These are phyloP conservation scores for Suillus brevipes DNA, from an alignment of 768 basidiomycete species.

Conservation along the genomic window DNA sequence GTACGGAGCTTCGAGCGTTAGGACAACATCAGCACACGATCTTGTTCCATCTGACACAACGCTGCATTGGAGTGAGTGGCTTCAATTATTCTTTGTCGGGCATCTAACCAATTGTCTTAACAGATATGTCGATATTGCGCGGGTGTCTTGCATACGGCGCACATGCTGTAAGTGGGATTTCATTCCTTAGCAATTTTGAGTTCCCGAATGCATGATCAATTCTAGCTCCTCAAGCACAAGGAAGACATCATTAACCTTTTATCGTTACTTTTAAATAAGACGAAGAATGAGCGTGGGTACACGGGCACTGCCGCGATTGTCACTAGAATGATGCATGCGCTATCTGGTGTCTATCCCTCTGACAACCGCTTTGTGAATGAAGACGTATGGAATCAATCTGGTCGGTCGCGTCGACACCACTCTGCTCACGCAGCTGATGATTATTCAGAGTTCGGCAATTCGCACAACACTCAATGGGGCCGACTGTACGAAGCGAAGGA, in stretches of 20 bases:
- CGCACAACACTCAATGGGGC: slow-evolving; percentile 77
- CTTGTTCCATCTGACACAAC: slow-evolving; percentile 84
- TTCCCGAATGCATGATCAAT: slow-evolving; percentile 8
- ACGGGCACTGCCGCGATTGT: slow-evolving; percentile 76
- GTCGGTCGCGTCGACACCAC: slow-evolving; percentile 41
- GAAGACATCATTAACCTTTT: slow-evolving; percentile 63
- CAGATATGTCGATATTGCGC: slow-evolving; percentile 80
- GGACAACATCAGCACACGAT: slow-evolving; percentile 74
- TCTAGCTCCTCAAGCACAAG: slow-evolving; percentile 72
- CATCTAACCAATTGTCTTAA: slow-evolving; percentile 2
- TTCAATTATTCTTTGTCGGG: background rate
- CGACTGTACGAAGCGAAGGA: slow-evolving; percentile 74
- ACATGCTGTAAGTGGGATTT: slow-evolving; percentile 44
- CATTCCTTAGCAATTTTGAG: background rate
- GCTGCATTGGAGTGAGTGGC: slow-evolving; percentile 82
- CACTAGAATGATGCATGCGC: slow-evolving; percentile 69
- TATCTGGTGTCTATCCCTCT: slow-evolving; percentile 73
- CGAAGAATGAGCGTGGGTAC: slow-evolving; percentile 88
- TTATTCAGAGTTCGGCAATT: slow-evolving; percentile 56
- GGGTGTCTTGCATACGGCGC: slow-evolving; percentile 82
- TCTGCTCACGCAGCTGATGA: slow-evolving; percentile 14
- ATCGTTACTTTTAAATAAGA: slow-evolving; percentile 68
- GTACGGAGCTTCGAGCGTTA: slow-evolving; percentile 84
- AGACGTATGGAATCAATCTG: slow-evolving; percentile 74
- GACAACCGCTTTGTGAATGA: slow-evolving; percentile 82